Percentiles rank a stretch among this genome's conserved stretches.
Conservation (phyloP, 2,329 filamentous ascomycete genomes). For the Fusarium nanum region DNA sequence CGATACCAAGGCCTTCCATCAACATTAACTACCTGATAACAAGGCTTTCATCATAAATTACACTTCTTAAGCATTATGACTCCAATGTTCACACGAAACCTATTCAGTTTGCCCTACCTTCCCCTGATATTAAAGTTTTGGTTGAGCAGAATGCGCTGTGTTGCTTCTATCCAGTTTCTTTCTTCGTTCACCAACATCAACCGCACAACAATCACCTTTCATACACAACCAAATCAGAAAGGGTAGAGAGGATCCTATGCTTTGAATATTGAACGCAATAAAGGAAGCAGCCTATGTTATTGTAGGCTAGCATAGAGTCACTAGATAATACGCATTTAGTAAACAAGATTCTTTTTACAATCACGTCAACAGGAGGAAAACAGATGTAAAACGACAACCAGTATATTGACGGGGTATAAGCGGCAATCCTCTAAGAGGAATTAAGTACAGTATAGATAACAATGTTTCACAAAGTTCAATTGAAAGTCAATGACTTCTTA, state of each 20-base stretch:
- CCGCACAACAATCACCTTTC: no score
- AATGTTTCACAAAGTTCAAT: neutral
- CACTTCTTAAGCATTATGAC: no score
- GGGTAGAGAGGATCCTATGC: neutral
- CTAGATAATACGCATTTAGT: fast-evolving
- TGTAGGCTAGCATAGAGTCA: neutral
- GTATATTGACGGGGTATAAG: conserved; percentile 38
- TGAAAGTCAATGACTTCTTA: neutral
- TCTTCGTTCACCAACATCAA: no score
- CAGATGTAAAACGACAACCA: neutral
- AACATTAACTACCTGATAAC: no score
- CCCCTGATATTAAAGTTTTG: no score
- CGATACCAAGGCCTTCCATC: no score
- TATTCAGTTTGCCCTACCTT: no score
- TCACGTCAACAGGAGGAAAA: neutral
- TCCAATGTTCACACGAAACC: no score
- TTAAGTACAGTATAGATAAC: conserved; percentile 14
- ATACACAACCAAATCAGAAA: no score
- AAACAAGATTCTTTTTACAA: fast-evolving
- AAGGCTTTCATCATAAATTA: no score
- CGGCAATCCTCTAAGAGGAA: conserved; percentile 12
- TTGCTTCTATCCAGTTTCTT: no score
- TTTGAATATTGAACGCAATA: neutral
- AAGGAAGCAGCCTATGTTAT: neutral
- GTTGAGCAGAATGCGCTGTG: no score